Base-by-base conservation (phyloP, 2,329 filamentous ascomycete species). In the Coniochaeta sp. region DNA sequence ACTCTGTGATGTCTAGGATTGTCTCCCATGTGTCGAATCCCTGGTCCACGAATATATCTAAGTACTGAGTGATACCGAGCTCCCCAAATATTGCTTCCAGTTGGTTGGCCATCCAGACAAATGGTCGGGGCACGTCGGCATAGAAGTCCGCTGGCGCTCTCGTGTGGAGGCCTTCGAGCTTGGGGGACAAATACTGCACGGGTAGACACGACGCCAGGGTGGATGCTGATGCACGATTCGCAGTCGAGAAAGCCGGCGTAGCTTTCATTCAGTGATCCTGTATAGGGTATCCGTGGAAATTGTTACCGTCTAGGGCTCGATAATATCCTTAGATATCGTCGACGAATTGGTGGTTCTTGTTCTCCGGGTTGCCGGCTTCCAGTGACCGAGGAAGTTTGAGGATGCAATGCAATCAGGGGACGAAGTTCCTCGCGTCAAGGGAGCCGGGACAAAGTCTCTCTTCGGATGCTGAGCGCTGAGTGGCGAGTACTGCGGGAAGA, bases 1-100 rank as follows among this genome's bases (percentile, higher is more conserved):
- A 89, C 73, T 93, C 90, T 62, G 90, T 91, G 59, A 95, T 92
- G 69, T 93, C 90, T 57, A 92, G 79, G 59, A 93, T 87, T 1
- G 88, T 92, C 36, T 91, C 89, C 90, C 90, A 93, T 12, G 87
- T 86, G 72, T 95, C 90, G 72, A 95, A 95, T 3, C 90, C 90
- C 73, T 93, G 89, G 58, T 90, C 85, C 50, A 90, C 71, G 67
- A 95, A 90, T 60, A 79, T 75, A 65, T 87, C 81, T 62, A 90
- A 82, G 75, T 95, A 93, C 74, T 92, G 89, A 75, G 84, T 79
- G 72, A 95, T 81, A 71, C 89, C 90, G 79, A 93, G 80, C 79
- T 90, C 88, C 75, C 84, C 81, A 71, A 93, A 86, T 65, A 88
- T 82, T 40, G 80, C 74, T 65, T 80, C 83, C 68, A 95, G 78